Evolutionary conservation across 2,329 filamentous ascomycete species (phyloP).

Genomic region (Aspergillus jensenii): DNA sequence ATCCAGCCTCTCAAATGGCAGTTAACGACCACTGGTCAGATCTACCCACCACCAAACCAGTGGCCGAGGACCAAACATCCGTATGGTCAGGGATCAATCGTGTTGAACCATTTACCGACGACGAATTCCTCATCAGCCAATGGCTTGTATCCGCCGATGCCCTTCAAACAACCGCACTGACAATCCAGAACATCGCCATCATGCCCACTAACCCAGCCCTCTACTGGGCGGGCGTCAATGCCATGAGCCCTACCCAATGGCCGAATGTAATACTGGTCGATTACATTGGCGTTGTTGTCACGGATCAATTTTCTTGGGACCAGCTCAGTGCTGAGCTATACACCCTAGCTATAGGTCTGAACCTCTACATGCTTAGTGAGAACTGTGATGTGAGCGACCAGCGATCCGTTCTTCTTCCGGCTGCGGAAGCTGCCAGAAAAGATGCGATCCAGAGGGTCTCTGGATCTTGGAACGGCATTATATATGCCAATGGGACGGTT

Average conservation of each 20-base stretch:
- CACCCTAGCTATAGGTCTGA: constrained; percentile 11
- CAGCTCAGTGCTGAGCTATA: constrained; percentile 13
- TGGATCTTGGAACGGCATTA: constrained; percentile 10
- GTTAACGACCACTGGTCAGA: constrained; percentile 11
- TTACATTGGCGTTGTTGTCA: constrained; percentile 9
- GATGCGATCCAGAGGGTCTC: not conserved
- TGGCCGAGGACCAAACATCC: constrained; percentile 9
- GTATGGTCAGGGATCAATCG: constrained; percentile 6
- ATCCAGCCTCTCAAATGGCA: not conserved
- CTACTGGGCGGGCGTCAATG: constrained; percentile 11
- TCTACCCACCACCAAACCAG: constrained; percentile 2
- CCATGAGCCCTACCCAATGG: constrained; percentile 9
- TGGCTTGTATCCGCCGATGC: constrained; percentile 12
- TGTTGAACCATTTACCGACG: constrained; percentile 1
- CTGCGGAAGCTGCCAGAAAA: not conserved
- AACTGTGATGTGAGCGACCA: constrained; percentile 13
- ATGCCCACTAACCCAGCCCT: constrained; percentile 12
- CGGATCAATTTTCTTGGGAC: constrained; percentile 8
- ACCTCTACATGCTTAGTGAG: constrained; percentile 15
- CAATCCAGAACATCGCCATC: constrained; percentile 9
- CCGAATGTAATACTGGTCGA: constrained; percentile 13
- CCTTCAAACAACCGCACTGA: constrained; percentile 5
- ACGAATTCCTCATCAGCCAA: constrained; percentile 10
- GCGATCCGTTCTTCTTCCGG: constrained; percentile 5
- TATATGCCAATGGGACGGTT: constrained; percentile 14